phyloP scores from a whole-genome alignment of 2,329 filamentous ascomycete genomes.

The Ophiostoma triangulosporum region DNA sequence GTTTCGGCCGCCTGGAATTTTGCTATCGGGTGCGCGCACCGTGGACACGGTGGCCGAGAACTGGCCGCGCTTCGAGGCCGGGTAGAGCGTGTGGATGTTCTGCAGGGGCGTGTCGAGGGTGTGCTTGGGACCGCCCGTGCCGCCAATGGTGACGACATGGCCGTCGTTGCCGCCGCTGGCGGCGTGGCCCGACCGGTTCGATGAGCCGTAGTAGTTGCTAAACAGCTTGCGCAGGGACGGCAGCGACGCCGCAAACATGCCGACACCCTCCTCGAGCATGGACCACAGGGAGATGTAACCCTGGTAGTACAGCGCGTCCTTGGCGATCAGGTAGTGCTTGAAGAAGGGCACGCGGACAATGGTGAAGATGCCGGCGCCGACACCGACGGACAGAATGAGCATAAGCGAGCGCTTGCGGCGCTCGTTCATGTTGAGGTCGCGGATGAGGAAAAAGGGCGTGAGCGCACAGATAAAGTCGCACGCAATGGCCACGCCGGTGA shows the following conservation, averaged over 20 bases:
- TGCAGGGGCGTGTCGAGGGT: background rate
- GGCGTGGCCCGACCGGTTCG: background rate
- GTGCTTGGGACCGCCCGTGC: background rate
- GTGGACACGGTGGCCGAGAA: background rate
- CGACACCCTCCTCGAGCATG: constrained; percentile 10
- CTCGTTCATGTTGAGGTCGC: constrained; percentile 10
- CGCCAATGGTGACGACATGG: background rate
- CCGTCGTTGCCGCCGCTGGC: background rate
- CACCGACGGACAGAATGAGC: constrained; percentile 9
- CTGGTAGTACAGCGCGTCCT: constrained; percentile 6
- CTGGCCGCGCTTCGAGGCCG: background rate
- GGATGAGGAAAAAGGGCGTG: constrained; percentile 11
- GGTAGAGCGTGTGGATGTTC: background rate
- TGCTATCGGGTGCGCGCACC: no score
- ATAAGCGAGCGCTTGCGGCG: constrained; percentile 10
- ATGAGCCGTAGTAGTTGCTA: constrained; percentile 5
- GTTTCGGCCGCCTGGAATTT: no score
- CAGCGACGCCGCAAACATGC: constrained; percentile 8
- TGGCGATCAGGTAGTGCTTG: constrained; percentile 5
- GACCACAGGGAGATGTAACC: constrained; percentile 10
- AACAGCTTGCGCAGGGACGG: constrained; percentile 10
- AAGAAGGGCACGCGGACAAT: constrained; percentile 20
- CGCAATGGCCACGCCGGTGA: constrained; percentile 8
- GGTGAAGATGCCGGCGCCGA: constrained; percentile 24
- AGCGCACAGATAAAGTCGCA: constrained; percentile 12